Conservation (phyloP, 441 rosid genomes). For the Adansonia grandidieri region DNA sequence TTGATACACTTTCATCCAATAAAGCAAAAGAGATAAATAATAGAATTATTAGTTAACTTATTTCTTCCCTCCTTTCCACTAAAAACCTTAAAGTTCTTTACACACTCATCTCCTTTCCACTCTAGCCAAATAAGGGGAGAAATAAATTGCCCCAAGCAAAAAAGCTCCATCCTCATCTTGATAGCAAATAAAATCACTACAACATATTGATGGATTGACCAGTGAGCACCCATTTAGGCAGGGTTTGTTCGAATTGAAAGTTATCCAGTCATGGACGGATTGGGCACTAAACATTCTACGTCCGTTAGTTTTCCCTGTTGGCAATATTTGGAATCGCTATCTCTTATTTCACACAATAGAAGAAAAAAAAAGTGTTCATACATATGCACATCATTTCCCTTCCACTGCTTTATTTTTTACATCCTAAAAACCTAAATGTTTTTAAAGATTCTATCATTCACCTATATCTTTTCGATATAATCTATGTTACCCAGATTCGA, state of each 20-base stretch:
- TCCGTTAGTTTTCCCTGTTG: background rate
- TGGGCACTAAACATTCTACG: background rate
- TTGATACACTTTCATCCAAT: background rate
- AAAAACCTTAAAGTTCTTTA: background rate
- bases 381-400: background rate
- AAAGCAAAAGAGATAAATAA: slow-evolving; percentile 11
- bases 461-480: background rate
- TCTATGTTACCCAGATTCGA: background rate
- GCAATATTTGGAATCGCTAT: background rate
- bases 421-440: background rate
- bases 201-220: background rate
- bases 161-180: background rate
- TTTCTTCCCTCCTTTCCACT: background rate
- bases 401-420: background rate
- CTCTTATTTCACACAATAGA: slow-evolving; percentile 7
- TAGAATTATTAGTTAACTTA: background rate
- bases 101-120: background rate
- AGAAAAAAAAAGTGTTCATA: background rate
- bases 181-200: background rate
- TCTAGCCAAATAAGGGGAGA: slow-evolving; percentile 7
- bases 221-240: background rate
- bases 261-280: background rate
- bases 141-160: background rate
- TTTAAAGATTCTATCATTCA: background rate
- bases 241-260: background rate